Evolutionary conservation across 1,284 basidiomycete genomes (phyloP), one percentile per base, ranked within the genome.

Genomic region (Clitocybe nebularis): DNA sequence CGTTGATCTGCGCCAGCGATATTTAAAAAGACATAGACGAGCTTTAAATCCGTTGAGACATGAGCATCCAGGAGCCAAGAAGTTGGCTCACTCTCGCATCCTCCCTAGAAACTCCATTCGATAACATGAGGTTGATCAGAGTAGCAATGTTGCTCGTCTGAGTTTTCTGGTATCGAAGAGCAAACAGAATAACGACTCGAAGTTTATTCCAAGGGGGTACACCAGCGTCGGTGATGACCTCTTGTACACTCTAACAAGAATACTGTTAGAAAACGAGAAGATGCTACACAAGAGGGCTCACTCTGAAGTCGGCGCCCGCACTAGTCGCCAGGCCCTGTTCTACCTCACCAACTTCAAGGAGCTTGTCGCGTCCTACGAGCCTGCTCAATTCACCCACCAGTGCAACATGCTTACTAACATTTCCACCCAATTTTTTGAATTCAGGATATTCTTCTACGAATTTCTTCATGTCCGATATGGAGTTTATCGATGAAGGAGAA

Each of bases 371-470:
- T 39, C 86, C 89, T 14, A 99, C 93, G 28, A 97, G 63, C 45
- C 93, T 74, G 59, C 93, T 96, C 47, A 99, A 75, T 63, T 99
- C 96, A 25, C 95, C 95, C 0, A 99, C 93, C 8, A 99, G 68
- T 5, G 94, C 89, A 16, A 99, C 96, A 59, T 99, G 96, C 66
- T 99, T 99, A 66, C 89, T 93, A 22, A 99, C 96, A 62, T 99
- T 99, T 16, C 94, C 94, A 3, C 96, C 93, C 22, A 99, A 75
- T 59, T 94, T 94, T 52, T 86, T 77, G 62, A 99, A 98, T 63
- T 99, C 96, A 1, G 96, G 96, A 66, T 97, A 99, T 55, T 97
- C 94, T 61, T 99, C 96, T 2, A 99, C 89, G 57, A 99, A 99
- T 14, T 81, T 81, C 63, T 97, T 97, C 94, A 97, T 97, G 58